A percentile compares a stretch with the other conserved stretches of the same genome.
Evolutionary conservation across 257 asterid genomes (phyloP).

Genomic region (Oldenlandia corymbosa): DNA sequence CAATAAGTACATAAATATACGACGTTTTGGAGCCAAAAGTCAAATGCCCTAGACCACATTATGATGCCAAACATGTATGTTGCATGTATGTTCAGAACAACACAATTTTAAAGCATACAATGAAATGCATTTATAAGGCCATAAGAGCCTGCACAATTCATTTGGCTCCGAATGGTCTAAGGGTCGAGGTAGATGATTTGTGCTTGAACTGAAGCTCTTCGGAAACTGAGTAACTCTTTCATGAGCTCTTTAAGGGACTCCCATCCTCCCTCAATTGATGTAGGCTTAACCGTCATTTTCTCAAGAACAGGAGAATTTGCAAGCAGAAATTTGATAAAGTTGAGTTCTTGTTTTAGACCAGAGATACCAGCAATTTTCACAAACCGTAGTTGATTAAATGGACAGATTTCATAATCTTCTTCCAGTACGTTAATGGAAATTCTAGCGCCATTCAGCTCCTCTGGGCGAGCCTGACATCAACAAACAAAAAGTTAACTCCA

Average conservation of each 20-base stretch:
- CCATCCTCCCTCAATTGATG: conserved; percentile 57
- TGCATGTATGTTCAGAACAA: background rate
- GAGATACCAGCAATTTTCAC: conserved; percentile 67
- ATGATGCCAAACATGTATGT: conserved; percentile 5
- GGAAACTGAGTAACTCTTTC: conserved; percentile 73
- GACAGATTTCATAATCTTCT: conserved; percentile 30
- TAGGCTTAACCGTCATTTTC: conserved; percentile 75
- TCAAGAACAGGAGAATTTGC: conserved; percentile 69
- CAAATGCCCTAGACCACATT: background rate
- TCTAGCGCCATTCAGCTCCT: conserved; percentile 39
- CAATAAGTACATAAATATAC: background rate
- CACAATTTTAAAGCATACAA: background rate
- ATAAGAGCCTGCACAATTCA: background rate
- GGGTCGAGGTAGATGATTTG: conserved; percentile 70
- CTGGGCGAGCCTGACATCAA: conserved; percentile 61
- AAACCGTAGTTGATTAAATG: conserved; percentile 49
- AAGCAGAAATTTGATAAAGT: conserved; percentile 67
- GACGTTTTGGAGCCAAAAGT: background rate
- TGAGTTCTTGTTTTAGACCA: conserved; percentile 60
- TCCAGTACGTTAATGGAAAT: conserved; percentile 23
- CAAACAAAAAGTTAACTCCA: background rate
- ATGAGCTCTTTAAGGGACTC: conserved; percentile 69
- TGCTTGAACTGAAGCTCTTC: conserved; percentile 74
- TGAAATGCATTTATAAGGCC: background rate
- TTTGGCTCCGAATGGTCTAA: conserved; percentile 15